These are phyloP conservation scores for Diaporthe nobilis DNA, from an alignment of 2,329 filamentous ascomycete genomes.

Conservation along the genomic window DNA sequence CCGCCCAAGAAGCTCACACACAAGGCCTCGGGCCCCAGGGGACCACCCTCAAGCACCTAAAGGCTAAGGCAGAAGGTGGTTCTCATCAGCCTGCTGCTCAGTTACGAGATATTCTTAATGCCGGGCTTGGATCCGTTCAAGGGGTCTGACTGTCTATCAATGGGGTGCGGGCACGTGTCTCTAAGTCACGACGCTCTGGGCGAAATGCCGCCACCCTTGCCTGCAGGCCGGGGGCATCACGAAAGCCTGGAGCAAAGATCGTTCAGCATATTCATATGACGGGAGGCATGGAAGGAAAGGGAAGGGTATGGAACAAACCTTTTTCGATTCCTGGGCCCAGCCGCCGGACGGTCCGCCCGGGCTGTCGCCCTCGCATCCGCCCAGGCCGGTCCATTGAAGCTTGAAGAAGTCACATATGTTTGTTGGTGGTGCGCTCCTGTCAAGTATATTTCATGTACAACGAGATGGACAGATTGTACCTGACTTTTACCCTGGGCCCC, in stretches of 20 bases:
- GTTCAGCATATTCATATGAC: background rate
- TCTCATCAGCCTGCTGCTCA: background rate
- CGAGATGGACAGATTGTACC: background rate
- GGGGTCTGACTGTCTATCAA: background rate
- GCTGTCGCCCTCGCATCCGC: background rate
- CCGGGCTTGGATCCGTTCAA: too few species aligned
- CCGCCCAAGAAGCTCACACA: too few species aligned
- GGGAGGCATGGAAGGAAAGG: background rate
- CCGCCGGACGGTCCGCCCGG: background rate
- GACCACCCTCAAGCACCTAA: background rate
- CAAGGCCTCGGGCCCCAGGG: too few species aligned
- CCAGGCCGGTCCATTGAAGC: background rate
- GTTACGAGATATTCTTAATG: too few species aligned
- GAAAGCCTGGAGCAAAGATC: too few species aligned
- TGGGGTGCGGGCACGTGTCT: too few species aligned
- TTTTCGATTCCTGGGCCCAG: background rate
- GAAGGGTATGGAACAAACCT: background rate
- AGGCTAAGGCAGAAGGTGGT: too few species aligned
- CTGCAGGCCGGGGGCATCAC: background rate
- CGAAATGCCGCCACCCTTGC: background rate
- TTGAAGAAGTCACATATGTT: background rate
- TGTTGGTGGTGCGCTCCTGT: background rate
- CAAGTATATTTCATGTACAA: background rate
- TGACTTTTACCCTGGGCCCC: background rate
- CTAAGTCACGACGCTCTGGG: background rate